Percentiles rank a stretch among this genome's conserved stretches.
These are phyloP conservation scores for Chionographis japonica DNA, from an alignment of 106 monocot genomes.

Conservation along the genomic window DNA sequence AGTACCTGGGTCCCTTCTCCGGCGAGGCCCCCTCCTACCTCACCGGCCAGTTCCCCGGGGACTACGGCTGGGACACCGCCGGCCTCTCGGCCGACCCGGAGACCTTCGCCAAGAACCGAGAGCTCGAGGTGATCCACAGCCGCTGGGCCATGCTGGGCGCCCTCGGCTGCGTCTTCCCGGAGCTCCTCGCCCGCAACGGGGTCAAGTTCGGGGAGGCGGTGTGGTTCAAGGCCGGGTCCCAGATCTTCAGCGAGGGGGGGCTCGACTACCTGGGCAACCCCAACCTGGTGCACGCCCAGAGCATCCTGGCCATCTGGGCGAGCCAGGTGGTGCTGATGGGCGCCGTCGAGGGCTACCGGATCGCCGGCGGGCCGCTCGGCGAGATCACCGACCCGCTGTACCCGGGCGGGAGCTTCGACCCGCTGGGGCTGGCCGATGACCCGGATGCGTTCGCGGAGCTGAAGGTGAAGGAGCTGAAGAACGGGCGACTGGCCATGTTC, in stretches of 20 bases:
- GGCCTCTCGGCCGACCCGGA: too few species aligned
- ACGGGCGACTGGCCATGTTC: conserved; percentile 39
- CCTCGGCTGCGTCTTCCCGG: too few species aligned
- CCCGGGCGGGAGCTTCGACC: conserved; percentile 38
- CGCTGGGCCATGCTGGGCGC: too few species aligned
- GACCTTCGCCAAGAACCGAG: too few species aligned
- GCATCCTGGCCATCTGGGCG: conserved; percentile 77
- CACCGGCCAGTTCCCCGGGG: too few species aligned
- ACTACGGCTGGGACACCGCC: too few species aligned
- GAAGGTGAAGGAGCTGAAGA: conserved; percentile 46
- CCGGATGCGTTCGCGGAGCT: conserved; percentile 43
- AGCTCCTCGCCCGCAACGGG: too few species aligned
- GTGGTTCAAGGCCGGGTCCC: conserved; percentile 41
- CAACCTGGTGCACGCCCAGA: conserved; percentile 61
- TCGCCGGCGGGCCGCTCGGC: conserved; percentile 72
- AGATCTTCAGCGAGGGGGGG: conserved; percentile 45
- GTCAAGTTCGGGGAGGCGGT: conserved; percentile 48
- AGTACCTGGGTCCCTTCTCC: too few species aligned
- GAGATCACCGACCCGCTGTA: conserved; percentile 39
- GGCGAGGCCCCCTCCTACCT: too few species aligned
- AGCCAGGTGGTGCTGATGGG: conserved; percentile 64
- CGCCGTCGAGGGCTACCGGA: conserved; percentile 59
- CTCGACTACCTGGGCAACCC: conserved; percentile 61
- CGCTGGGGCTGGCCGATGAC: conserved; percentile 33
- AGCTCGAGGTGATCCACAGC: too few species aligned